Evolutionary conservation across 805 yeast species (phyloP).

Genomic region (Cyberlindnera japonica): DNA sequence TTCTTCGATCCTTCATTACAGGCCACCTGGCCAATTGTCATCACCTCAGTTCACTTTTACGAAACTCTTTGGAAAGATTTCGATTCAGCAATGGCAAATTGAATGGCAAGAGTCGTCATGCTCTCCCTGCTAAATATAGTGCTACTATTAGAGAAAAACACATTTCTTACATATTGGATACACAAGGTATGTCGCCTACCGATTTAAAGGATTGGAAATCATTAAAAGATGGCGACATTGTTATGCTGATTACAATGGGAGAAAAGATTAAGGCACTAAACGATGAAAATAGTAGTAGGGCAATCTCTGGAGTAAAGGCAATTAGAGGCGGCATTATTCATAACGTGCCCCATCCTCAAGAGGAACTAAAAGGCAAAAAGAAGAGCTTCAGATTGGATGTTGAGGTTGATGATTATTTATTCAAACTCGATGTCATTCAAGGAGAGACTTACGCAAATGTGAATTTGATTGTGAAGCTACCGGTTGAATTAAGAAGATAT

Average conservation of each 20-base stretch:
- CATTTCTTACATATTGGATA: not conserved
- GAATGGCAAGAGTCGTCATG: not conserved
- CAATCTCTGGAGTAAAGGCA: too few relatives aligned
- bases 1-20: not conserved
- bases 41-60: not conserved
- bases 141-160: not conserved
- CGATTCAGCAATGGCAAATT: not conserved
- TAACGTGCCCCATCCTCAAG: too few relatives aligned
- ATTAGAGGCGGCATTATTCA: too few relatives aligned
- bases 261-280: slow-evolving; percentile 8
- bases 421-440: not conserved
- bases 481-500: not conserved
- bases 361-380: not conserved
- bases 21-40: not conserved
- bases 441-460: slow-evolving; percentile 8
- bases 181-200: not conserved
- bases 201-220: slow-evolving; percentile 16
- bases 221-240: slow-evolving; percentile 14
- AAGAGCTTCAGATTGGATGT: not conserved
- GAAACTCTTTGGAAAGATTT: not conserved
- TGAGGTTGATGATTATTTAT: not conserved
- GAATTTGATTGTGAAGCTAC: slow-evolving; percentile 29
- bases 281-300: too few relatives aligned
- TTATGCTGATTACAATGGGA: slow-evolving; percentile 9
- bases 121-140: not conserved